These are phyloP conservation scores for Yarrowia osloensis DNA, from an alignment of 805 yeast species.

Conservation along the genomic window DNA sequence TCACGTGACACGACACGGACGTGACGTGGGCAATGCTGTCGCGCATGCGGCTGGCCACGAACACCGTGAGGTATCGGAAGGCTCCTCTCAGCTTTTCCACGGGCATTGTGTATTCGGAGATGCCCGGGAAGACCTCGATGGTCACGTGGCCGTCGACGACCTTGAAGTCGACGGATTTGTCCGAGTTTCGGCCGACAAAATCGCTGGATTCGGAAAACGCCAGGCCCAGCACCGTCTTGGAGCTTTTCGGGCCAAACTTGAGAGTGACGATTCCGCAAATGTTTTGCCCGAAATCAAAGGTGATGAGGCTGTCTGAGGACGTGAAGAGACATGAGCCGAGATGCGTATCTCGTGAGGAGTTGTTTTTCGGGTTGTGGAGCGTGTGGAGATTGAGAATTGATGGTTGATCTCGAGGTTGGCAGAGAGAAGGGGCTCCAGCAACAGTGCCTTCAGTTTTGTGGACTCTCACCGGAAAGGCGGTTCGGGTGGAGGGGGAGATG, in stretches of 20 bases:
- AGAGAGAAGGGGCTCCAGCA: not conserved
- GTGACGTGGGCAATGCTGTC: not conserved
- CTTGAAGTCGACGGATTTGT: constrained; percentile 14
- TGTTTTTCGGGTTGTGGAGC: not conserved
- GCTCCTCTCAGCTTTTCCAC: constrained; percentile 3
- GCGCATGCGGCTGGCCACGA: not conserved
- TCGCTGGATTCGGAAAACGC: constrained; percentile 4
- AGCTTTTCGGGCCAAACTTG: not conserved
- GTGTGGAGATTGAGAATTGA: not conserved
- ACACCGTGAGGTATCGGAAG: not conserved
- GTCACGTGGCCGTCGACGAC: constrained; percentile 8
- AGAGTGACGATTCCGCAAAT: constrained; percentile 2
- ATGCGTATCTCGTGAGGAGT: not conserved
- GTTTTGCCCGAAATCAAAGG: constrained; percentile 6
- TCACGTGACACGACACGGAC: not conserved
- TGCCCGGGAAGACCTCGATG: not conserved
- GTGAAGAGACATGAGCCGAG: constrained; percentile 1
- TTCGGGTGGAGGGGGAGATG: not conserved
- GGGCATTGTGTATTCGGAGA: constrained; percentile 5
- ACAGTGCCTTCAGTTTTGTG: not conserved
- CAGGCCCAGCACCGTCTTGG: not conserved
- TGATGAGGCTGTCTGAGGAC: not conserved
- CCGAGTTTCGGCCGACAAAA: constrained; percentile 8
- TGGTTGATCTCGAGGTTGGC: not conserved
- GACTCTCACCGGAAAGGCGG: not conserved